Percentiles rank a stretch among this genome's conserved stretches.
These are phyloP conservation scores for Bertia moriformis DNA, from an alignment of 2,329 filamentous ascomycete genomes.

Conservation along the genomic window DNA sequence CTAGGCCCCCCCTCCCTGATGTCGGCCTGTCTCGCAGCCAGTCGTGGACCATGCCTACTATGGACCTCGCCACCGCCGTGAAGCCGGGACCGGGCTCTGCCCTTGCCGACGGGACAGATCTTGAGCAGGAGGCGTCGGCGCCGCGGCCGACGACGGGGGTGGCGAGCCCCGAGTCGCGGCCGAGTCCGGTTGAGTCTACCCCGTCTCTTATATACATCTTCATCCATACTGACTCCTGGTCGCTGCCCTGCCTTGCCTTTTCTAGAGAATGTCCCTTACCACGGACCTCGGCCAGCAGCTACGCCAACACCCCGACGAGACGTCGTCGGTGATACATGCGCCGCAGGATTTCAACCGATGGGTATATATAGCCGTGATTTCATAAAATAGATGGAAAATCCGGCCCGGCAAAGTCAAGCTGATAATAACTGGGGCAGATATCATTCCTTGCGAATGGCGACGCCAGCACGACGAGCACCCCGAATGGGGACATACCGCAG, in stretches of 20 bases:
- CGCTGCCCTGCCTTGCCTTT: too few relatives aligned
- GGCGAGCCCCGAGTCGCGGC: neutral
- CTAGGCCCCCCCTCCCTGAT: conserved; percentile 29
- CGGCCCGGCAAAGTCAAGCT: too few relatives aligned
- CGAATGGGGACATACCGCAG: too few relatives aligned
- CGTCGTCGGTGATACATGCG: conserved; percentile 81
- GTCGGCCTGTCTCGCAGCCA: too few relatives aligned
- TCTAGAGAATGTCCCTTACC: conserved; percentile 33
- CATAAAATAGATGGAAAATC: too few relatives aligned
- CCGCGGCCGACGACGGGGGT: neutral
- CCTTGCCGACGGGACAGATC: conserved; percentile 73
- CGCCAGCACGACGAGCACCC: too few relatives aligned
- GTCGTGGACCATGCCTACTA: conserved; percentile 26
- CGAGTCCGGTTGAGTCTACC: conserved; percentile 12
- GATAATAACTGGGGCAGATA: too few relatives aligned
- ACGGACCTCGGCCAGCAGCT: conserved; percentile 43
- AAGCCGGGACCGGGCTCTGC: conserved; percentile 76
- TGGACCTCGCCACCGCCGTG: conserved; percentile 54
- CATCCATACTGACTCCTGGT: too few relatives aligned
- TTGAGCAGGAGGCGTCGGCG: conserved; percentile 55
- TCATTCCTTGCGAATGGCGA: too few relatives aligned
- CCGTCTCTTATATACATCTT: too few relatives aligned
- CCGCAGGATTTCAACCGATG: conserved; percentile 71
- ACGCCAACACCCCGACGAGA: conserved; percentile 54
- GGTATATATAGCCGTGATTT: conserved; percentile 31